Percentiles rank a stretch among this genome's conserved stretches.
Evolutionary conservation across 1,139 yeast genomes (phyloP).

Genomic region (Suhomyces kunorum): DNA sequence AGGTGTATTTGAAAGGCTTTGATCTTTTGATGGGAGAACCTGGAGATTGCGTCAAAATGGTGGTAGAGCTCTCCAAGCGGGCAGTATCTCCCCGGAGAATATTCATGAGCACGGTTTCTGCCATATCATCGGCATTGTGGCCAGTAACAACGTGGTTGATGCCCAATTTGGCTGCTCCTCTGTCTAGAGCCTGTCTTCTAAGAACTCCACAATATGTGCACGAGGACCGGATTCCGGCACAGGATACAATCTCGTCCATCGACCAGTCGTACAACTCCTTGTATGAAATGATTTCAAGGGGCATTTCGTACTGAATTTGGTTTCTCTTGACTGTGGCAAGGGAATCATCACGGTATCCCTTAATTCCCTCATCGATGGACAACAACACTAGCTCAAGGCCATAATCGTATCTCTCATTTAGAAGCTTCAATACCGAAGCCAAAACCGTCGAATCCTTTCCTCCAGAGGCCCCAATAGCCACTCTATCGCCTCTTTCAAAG

Average conservation of each 20-base stretch:
- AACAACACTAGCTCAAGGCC: conserved; percentile 80
- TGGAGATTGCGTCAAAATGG: conserved; percentile 75
- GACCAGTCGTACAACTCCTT: conserved; percentile 92
- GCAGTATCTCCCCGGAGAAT: conserved; percentile 94
- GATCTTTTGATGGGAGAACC: conserved; percentile 87
- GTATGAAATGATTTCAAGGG: conserved; percentile 86
- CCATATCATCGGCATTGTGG: conserved; percentile 99
- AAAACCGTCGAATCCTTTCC: conserved; percentile 97
- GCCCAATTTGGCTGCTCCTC: conserved; percentile 90
- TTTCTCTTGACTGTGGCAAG: conserved; percentile 95
- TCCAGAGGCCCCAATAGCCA: conserved; percentile 98
- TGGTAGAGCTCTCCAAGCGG: conserved; percentile 85
- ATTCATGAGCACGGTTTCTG: conserved; percentile 97
- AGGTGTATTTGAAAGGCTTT: conserved; percentile 93
- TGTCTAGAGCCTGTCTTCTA: conserved; percentile 91
- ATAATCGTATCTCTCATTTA: conserved; percentile 86
- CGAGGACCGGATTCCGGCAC: conserved; percentile 91
- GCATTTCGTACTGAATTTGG: conserved; percentile 84
- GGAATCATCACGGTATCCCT: conserved; percentile 96
- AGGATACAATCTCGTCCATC: conserved; percentile 96
- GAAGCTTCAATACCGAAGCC: conserved; percentile 81
- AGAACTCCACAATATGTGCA: conserved; percentile 99
- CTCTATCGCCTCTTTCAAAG: conserved; percentile 77
- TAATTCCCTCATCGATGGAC: conserved; percentile 95
- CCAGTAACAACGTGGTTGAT: conserved; percentile 95